Percentiles rank a stretch among this genome's conserved stretches.
These are phyloP conservation scores for Botryotinia calthae DNA, from an alignment of 2,329 filamentous ascomycete species.

Conservation along the genomic window DNA sequence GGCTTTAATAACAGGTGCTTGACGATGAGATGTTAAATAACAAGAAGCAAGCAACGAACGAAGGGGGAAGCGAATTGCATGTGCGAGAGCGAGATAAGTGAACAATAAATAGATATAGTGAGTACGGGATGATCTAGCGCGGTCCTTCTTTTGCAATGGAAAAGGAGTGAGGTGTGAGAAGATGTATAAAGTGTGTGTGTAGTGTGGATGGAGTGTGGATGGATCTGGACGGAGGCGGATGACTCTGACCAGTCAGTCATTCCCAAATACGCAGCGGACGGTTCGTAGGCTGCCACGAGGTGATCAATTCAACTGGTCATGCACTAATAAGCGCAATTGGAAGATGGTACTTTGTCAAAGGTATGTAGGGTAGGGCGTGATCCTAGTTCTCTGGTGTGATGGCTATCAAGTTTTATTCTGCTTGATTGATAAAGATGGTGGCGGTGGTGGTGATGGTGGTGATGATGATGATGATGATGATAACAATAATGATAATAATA, in stretches of 20 bases:
- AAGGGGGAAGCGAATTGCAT: background rate
- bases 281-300: conserved; percentile 22
- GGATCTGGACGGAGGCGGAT: conserved; percentile 16
- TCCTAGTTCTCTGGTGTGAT: background rate
- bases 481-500: background rate
- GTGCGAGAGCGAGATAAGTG: background rate
- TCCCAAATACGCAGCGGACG: conserved; percentile 11
- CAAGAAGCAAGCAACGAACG: background rate
- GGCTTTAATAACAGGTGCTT: background rate
- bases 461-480: accelerated
- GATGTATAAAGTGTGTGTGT: background rate
- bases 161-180: conserved; percentile 5
- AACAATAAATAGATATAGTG: conserved; percentile 11
- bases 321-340: conserved; percentile 21
- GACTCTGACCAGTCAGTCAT: conserved; percentile 20
- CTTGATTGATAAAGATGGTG: background rate
- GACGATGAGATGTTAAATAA: background rate
- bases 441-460: background rate
- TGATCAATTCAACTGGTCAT: conserved; percentile 22
- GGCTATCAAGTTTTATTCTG: background rate
- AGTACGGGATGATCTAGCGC: background rate
- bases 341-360: background rate
- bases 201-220: conserved; percentile 5
- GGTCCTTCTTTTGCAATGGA: background rate
- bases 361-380: background rate